Evolutionary conservation across 2,329 filamentous ascomycete species (phyloP), one percentile per base, ranked within the genome.

Genomic region (Xylariaceae sp.): DNA sequence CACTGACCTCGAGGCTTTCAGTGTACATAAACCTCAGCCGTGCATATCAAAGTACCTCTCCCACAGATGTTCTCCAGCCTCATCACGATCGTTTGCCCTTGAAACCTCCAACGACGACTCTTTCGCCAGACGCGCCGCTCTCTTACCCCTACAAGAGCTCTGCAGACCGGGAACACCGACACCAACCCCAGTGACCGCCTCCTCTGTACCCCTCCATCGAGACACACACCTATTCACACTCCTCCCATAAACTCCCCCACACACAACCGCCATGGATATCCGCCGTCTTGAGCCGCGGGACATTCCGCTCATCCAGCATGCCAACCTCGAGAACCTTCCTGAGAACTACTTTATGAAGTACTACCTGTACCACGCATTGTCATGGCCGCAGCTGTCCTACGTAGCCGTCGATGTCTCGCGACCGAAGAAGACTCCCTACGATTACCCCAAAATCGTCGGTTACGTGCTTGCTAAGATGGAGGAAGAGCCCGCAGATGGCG

Each of bases 291-390:
- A 81, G 53, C 75, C 88, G 50, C 85, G 81, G 50, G 88, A 94
- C 69, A 87, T 94, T 52, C 88, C 88, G 53, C 83, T 93, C 62
- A 89, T 98, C 63, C 93, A 98, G 72, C 89, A 94, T 67, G 91
- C 91, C 63, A 97, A 98, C 74, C 90, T 98, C 64, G 95, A 94
- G 65, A 98, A 98, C 73, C 79, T 98, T 40, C 93, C 93, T 52
- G 93, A 98, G 69, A 98, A 98, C 76, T 98, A 98, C 79, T 97
- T 97, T 67, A 87, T 95, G 70, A 98, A 98, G 78, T 98, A 98
- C 78, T 98, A 98, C 74, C 83, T 98, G 61, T 98, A 98, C 79
- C 93, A 98, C 69, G 90, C 91, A 13, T 82, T 97, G 53, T 95
- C 89, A 56, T 98, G 93, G 93, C 93, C 93, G 34, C 91, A 97